Percentiles rank a stretch among this genome's conserved stretches.
phyloP scores from a whole-genome alignment of 2,329 filamentous ascomycete genomes.

The Trichoderma sp. region DNA sequence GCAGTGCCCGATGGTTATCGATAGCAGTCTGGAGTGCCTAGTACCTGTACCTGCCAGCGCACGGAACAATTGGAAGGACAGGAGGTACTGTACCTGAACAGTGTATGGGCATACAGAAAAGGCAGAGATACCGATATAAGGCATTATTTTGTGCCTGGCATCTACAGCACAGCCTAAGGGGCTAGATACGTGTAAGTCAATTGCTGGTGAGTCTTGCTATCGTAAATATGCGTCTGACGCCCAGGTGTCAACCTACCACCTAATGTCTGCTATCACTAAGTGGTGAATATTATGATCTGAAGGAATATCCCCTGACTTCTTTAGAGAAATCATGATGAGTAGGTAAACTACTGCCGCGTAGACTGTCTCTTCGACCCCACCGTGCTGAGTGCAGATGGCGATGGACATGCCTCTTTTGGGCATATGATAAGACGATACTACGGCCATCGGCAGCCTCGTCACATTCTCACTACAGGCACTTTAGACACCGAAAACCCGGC shows the following conservation, averaged over 20 bases:
- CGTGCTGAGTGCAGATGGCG: neutral
- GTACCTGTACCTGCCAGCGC: neutral
- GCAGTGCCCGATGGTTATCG: constrained; percentile 23
- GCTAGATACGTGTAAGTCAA: neutral
- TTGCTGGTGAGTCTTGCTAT: neutral
- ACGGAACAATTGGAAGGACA: neutral
- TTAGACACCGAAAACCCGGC: neutral
- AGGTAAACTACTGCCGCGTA: neutral
- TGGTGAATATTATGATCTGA: too few species aligned
- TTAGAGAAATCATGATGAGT: neutral
- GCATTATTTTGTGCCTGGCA: neutral
- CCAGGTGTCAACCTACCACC: too few species aligned
- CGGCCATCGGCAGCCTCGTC: neutral
- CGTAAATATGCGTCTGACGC: neutral
- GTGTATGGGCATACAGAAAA: neutral
- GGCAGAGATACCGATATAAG: neutral
- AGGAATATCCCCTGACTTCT: neutral
- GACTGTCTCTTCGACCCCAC: neutral
- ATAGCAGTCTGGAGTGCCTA: neutral
- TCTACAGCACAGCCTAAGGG: neutral
- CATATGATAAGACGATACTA: neutral
- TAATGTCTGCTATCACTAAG: too few species aligned
- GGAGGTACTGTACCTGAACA: neutral
- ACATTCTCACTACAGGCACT: neutral
- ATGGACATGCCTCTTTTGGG: neutral